Percentiles rank a stretch among this genome's conserved stretches.
These are phyloP conservation scores for Fusarium sp. DNA, from an alignment of 2,329 filamentous ascomycete species.

Conservation along the genomic window DNA sequence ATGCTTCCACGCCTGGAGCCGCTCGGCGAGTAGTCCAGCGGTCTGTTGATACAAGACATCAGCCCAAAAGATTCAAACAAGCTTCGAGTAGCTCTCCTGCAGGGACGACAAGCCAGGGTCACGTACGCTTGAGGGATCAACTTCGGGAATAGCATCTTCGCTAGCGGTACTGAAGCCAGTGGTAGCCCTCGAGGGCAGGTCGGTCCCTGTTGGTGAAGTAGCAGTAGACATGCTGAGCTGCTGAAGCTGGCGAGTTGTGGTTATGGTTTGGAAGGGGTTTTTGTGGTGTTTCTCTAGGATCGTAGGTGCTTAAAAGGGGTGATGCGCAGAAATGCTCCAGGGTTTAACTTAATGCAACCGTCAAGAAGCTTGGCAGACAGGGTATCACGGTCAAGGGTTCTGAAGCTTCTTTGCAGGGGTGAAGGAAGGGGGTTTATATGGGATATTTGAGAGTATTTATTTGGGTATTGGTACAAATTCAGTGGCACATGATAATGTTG, in stretches of 20 bases:
- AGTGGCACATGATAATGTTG: constrained; percentile 17
- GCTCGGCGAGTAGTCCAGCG: constrained; percentile 83
- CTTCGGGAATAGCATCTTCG: constrained; percentile 69
- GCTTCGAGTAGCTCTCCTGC: background rate
- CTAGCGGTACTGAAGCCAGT: constrained; percentile 59
- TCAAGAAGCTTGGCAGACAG: constrained; percentile 35
- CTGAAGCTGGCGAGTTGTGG: background rate
- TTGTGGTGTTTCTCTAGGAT: background rate
- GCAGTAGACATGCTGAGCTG: constrained; percentile 42
- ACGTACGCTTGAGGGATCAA: constrained; percentile 68
- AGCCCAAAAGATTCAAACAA: constrained; percentile 1
- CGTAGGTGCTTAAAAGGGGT: background rate
- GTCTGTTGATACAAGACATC: constrained; percentile 60
- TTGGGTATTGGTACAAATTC: too few relatives aligned
- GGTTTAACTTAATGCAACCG: constrained; percentile 25
- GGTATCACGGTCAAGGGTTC: constrained; percentile 37
- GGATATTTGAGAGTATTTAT: background rate
- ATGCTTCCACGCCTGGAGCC: constrained; percentile 95
- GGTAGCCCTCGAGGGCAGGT: constrained; percentile 59
- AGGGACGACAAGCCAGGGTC: background rate
- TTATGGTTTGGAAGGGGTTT: background rate
- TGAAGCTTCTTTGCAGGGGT: constrained; percentile 32
- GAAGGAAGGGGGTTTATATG: constrained; percentile 9
- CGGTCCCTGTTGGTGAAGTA: constrained; percentile 47
- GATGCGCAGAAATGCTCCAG: constrained; percentile 27